Evolutionary conservation across 1,139 yeast species (phyloP).

Genomic region (Pichia sp.): DNA sequence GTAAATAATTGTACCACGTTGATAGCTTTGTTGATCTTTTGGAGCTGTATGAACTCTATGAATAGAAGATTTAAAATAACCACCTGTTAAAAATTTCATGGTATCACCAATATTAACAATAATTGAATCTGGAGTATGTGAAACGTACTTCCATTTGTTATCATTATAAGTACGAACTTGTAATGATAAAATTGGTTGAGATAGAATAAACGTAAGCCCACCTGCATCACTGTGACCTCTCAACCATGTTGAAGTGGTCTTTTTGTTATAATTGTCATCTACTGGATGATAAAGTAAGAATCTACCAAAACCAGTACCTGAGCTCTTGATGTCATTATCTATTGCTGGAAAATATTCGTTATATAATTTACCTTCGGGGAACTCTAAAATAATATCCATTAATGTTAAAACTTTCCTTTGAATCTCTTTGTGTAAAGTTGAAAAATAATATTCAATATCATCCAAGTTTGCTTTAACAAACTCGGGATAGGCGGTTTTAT

Average conservation of each 20-base stretch:
- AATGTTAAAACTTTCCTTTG: constrained; percentile 33
- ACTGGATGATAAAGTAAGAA: constrained; percentile 37
- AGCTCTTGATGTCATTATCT: constrained; percentile 26
- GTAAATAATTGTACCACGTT: constrained; percentile 40
- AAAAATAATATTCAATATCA: constrained; percentile 35
- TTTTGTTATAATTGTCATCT: constrained; percentile 26
- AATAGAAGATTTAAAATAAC: constrained; percentile 41
- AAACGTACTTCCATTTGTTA: constrained; percentile 44
- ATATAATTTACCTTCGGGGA: constrained; percentile 39
- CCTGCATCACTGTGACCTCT: constrained; percentile 48
- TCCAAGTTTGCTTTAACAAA: constrained; percentile 32
- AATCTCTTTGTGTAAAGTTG: constrained; percentile 32
- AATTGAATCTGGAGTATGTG: constrained; percentile 39
- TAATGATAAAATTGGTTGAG: constrained; percentile 44
- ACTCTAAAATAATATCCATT: constrained; percentile 37
- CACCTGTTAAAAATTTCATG: constrained; percentile 43
- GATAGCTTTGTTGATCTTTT: constrained; percentile 34
- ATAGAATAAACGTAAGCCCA: constrained; percentile 43
- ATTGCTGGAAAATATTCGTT: constrained; percentile 31
- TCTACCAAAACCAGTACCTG: constrained; percentile 40
- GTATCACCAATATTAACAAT: constrained; percentile 48
- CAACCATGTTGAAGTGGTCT: constrained; percentile 38
- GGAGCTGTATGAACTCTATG: constrained; percentile 46
- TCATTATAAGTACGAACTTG: constrained; percentile 43
- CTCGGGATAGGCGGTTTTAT: constrained; percentile 33